Evolutionary conservation across 2,329 filamentous ascomycete genomes (phyloP).

Genomic region (Epichloe elymi): DNA sequence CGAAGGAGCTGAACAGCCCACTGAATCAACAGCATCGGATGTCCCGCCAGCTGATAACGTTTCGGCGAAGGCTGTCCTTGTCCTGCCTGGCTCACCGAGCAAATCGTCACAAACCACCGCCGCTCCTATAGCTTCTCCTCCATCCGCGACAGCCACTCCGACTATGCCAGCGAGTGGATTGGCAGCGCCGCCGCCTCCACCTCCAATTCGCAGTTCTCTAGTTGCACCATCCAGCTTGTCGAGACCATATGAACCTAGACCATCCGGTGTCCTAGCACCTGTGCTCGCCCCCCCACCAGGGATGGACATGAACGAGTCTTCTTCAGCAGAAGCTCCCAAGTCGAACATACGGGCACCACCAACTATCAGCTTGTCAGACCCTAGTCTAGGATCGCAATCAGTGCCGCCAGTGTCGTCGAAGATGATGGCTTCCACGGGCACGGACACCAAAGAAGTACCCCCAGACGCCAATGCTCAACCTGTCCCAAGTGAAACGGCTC

Average conservation of each 20-base stretch:
- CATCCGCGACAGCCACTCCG: slow-evolving; percentile 7
- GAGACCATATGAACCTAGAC: slow-evolving; percentile 14
- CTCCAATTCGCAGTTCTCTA: slow-evolving; percentile 5
- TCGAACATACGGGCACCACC: slow-evolving; percentile 32
- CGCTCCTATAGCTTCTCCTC: slow-evolving; percentile 8
- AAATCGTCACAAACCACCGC: not conserved
- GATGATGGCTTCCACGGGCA: not conserved
- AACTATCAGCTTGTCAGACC: slow-evolving; percentile 3
- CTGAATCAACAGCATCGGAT: not conserved
- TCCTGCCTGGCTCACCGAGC: not conserved
- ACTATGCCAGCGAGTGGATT: slow-evolving; percentile 8
- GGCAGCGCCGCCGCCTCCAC: slow-evolving; percentile 9
- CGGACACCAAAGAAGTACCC: not conserved
- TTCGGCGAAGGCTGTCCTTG: not conserved
- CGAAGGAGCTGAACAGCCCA: not conserved
- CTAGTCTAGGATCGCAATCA: not conserved
- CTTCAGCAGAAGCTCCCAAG: slow-evolving; percentile 22
- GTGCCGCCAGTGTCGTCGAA: not conserved
- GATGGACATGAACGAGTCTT: slow-evolving; percentile 14
- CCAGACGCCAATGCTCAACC: slow-evolving; percentile 6
- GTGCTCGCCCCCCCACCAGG: slow-evolving; percentile 22
- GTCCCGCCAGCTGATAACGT: not conserved
- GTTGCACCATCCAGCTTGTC: slow-evolving; percentile 12
- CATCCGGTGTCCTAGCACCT: slow-evolving; percentile 24
- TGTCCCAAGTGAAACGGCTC: slow-evolving; percentile 5